Conservation (phyloP, 257 asterid species). For the Rauvolfia tetraphylla region DNA sequence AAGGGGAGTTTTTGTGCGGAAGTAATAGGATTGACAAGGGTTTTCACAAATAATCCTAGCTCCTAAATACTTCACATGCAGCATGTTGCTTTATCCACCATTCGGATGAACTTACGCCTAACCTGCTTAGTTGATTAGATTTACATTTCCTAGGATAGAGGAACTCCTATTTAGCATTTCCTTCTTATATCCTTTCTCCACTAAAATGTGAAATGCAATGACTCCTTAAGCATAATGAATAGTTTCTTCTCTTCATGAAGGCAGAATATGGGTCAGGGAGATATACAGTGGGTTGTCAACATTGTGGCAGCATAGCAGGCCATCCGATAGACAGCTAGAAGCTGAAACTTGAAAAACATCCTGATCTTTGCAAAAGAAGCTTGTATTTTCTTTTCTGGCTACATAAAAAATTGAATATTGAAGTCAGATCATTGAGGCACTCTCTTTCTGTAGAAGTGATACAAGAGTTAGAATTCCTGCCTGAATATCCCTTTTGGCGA, state of each 20-base stretch:
- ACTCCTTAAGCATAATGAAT: background rate
- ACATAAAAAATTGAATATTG: background rate
- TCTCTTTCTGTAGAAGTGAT: background rate
- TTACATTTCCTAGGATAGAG: background rate
- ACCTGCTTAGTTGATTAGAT: background rate
- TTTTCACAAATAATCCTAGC: background rate
- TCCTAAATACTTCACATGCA: background rate
- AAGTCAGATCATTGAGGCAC: background rate
- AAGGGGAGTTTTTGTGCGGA: background rate
- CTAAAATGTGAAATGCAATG: background rate
- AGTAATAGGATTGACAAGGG: background rate
- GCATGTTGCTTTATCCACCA: too few species aligned
- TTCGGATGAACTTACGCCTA: background rate
- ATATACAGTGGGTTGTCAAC: background rate
- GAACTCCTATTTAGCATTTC: background rate
- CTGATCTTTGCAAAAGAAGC: background rate
- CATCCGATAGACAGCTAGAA: background rate
- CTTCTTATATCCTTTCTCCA: background rate
- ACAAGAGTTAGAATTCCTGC: background rate
- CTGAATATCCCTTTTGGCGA: background rate
- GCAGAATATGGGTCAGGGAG: background rate
- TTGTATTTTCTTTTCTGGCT: background rate
- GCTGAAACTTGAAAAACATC: background rate
- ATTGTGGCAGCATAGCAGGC: background rate
- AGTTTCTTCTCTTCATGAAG: background rate